These are phyloP conservation scores for Elsinoe necatrix DNA, from an alignment of 2,329 filamentous ascomycete species.

Conservation along the genomic window DNA sequence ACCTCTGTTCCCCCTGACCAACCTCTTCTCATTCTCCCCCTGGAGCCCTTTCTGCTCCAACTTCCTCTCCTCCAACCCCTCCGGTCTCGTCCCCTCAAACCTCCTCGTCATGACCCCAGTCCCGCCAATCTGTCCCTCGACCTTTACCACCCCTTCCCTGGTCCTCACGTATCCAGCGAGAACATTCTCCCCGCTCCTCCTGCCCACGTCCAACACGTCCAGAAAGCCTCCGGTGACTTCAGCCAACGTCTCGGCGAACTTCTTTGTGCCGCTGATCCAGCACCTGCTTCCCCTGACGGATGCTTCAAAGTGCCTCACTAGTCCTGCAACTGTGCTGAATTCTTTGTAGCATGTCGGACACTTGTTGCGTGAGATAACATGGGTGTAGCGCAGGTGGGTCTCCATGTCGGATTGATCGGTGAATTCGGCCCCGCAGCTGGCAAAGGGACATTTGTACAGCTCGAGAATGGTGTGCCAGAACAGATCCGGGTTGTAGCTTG, in stretches of 20 bases:
- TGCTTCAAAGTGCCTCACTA: constrained; percentile 36
- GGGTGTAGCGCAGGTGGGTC: constrained; percentile 30
- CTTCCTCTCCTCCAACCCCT: constrained; percentile 6
- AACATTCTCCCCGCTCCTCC: not conserved
- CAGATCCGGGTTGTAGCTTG: constrained; percentile 39
- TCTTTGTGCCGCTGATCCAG: constrained; percentile 29
- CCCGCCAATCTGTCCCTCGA: not conserved
- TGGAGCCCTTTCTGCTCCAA: not conserved
- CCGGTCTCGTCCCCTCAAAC: not conserved
- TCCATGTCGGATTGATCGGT: constrained; percentile 26
- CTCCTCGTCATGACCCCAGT: not conserved
- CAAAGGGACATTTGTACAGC: constrained; percentile 48
- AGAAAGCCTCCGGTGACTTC: constrained; percentile 36
- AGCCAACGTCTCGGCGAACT: constrained; percentile 31
- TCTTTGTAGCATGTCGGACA: constrained; percentile 36
- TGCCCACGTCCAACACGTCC: not conserved
- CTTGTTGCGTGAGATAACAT: constrained; percentile 29
- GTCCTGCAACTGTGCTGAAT: constrained; percentile 31
- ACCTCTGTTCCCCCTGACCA: not conserved
- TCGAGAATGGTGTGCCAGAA: constrained; percentile 40
- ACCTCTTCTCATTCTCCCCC: constrained; percentile 10
- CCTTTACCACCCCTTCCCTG: constrained; percentile 1
- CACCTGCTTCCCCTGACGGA: constrained; percentile 26
- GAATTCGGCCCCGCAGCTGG: constrained; percentile 38
- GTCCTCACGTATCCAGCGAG: constrained; percentile 4